Percentiles rank a stretch among this genome's conserved stretches.
Conservation (phyloP, 139 green algal species). For the Picochlorum sp. region DNA sequence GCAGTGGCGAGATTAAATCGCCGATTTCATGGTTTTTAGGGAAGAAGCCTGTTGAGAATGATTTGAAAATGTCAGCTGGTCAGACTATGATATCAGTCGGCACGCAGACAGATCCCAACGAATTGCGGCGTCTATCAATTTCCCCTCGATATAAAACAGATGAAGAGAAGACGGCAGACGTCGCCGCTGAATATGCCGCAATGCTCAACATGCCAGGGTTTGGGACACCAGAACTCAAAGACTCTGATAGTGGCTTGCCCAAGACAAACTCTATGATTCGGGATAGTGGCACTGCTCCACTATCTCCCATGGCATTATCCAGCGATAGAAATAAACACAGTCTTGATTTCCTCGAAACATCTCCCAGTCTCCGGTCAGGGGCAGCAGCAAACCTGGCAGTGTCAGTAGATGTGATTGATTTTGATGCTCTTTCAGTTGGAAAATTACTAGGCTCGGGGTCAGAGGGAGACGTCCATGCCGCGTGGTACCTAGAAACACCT, state of each 20-base stretch:
- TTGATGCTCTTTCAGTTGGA: conserved; percentile 15
- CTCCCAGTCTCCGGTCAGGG: no score
- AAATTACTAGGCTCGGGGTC: conserved; percentile 26
- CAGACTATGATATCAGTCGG: background rate
- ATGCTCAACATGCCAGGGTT: background rate
- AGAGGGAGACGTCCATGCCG: conserved; percentile 41
- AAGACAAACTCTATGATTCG: no score
- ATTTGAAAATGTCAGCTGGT: background rate
- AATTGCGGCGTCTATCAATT: background rate
- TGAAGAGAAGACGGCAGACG: conserved; percentile 3
- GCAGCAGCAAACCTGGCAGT: background rate
- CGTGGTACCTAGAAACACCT: conserved; percentile 34
- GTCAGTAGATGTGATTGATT: conserved; percentile 21
- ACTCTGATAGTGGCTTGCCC: no score
- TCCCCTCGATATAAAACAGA: background rate
- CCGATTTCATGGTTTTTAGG: background rate
- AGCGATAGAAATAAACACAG: no score
- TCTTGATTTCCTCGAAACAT: no score
- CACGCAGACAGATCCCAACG: background rate
- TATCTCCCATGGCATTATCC: no score
- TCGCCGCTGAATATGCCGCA: conserved; percentile 7
- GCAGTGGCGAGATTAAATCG: background rate
- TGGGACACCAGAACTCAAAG: no score
- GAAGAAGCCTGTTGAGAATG: background rate
- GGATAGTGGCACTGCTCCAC: no score